Evolutionary conservation across 1,284 basidiomycete species (phyloP).

Genomic region (Trichosporon faecale): DNA sequence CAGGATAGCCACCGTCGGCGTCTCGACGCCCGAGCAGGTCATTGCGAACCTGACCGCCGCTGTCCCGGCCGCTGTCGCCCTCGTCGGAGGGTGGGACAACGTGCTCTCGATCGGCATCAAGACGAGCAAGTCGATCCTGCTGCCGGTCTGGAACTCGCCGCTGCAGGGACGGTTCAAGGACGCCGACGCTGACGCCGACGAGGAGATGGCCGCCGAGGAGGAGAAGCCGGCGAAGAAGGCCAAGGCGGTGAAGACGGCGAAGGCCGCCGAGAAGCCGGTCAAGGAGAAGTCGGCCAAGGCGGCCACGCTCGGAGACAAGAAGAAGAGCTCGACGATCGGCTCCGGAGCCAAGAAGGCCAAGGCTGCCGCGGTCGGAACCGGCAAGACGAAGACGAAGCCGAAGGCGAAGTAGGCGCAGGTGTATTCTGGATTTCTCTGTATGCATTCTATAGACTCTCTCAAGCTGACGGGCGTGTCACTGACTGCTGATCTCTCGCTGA

Average conservation of each 20-base stretch:
- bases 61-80: conserved; percentile 68
- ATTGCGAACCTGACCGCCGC: conserved; percentile 74
- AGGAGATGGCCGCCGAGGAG: conserved; percentile 24
- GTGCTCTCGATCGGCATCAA: conserved; percentile 88
- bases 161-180: conserved; percentile 55
- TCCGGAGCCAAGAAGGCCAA: conserved; percentile 32
- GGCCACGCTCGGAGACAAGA: conserved; percentile 23
- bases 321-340: conserved; percentile 38
- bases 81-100: conserved; percentile 85
- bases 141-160: conserved; percentile 81
- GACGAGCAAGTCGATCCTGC: conserved; percentile 74
- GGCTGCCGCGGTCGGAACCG: conserved; percentile 20
- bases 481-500: too few relatives aligned
- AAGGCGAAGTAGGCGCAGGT: conserved; percentile 12
- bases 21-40: conserved; percentile 67
- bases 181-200: conserved; percentile 12
- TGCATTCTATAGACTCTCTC: conserved; percentile 11
- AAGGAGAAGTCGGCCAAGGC: conserved; percentile 6
- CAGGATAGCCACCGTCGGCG: conserved; percentile 70
- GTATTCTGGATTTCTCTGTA: conserved; percentile 12
- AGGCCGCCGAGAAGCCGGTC: conserved; percentile 11
- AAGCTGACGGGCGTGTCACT: too few relatives aligned
- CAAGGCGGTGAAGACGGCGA: conserved; percentile 9
- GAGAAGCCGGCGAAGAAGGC: conserved; percentile 11
- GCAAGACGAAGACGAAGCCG: conserved; percentile 15